Evolutionary conservation across 2,329 filamentous ascomycete species (phyloP).

Genomic region (Coleophoma crateriformis): DNA sequence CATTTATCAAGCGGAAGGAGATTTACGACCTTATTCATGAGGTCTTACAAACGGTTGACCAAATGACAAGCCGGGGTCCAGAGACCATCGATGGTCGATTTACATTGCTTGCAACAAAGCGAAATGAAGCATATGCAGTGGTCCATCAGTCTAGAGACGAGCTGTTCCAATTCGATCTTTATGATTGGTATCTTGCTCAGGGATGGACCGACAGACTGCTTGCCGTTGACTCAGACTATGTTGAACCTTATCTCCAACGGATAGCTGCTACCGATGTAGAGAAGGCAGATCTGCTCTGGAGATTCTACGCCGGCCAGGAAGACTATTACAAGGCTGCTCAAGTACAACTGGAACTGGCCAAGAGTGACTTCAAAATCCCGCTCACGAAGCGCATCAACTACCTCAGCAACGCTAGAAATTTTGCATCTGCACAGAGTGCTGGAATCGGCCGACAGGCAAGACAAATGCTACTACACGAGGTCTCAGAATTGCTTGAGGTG

Average conservation of each 20-base stretch:
- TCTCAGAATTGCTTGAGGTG: conserved; percentile 82
- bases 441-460: conserved; percentile 75
- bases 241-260: conserved; percentile 78
- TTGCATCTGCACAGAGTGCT: conserved; percentile 77
- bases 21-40: conserved; percentile 87
- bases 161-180: conserved; percentile 93
- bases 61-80: conserved; percentile 60
- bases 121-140: conserved; percentile 82
- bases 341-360: conserved; percentile 78
- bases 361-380: conserved; percentile 73
- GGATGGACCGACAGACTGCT: conserved; percentile 83
- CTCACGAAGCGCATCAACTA: conserved; percentile 85
- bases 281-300: conserved; percentile 88
- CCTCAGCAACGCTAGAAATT: conserved; percentile 84
- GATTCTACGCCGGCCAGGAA: conserved; percentile 81
- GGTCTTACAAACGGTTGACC: conserved; percentile 75
- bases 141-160: conserved; percentile 86
- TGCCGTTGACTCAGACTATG: conserved; percentile 76
- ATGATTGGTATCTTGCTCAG: conserved; percentile 91
- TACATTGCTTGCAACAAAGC: conserved; percentile 71
- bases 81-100: conserved; percentile 73
- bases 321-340: conserved; percentile 82
- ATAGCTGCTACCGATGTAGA: conserved; percentile 66
- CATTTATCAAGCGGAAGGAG: conserved; percentile 65
- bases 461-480: conserved; percentile 78